Base-by-base conservation (phyloP, 2,329 filamentous ascomycete genomes). In the Botryotinia globosa region DNA sequence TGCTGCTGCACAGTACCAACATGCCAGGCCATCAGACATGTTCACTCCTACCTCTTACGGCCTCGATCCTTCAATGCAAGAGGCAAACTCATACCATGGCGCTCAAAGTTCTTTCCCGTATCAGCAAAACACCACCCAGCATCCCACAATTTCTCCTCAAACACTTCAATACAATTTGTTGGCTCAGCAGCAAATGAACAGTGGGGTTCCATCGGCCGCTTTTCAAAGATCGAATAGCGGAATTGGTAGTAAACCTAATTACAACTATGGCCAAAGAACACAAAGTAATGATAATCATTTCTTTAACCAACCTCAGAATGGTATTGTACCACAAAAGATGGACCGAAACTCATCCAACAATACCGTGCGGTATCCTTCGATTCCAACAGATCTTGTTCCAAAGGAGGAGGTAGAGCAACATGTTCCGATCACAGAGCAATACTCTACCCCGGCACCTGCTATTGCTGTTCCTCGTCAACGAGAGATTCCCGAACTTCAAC, bases 91-190 rank as follows among this genome's bases (percentile, higher is more conserved):
- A 12, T 80, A 77, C 59, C 76, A 76, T 69, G 66, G 71, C 32
- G 74, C 75, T 37, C 75, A 77, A 32, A 75, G 59, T 63, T 73
- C 79, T 56, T 81, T 79, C 74, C 75, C 78, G 1, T 78, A 77
- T 73, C 74, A 74, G 16, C 73, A 75, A 16, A 73, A 68, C 29
- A 64, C 66, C 25, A 45, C 66, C 10, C 74, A 76, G 8, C 75
- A 74, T 63, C 59, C 75, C n/a, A 79, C 79, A 18, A 77, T 80
- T 25, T 71, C 78, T 48, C 78, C 79, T n/a, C 77, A 79, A 58
- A 77, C 73, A 69, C 77, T 80, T 51, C 78, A 80, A 59, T 80
- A 79, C 69, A 73, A 54, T 37, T 74, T 78, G 42, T 45, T 74
- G 22, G 61, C 74, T n/a, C 75, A 68, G 25, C 79, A 78, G 39